These are phyloP conservation scores for Ilex paraguariensis DNA, from an alignment of 305 asterid species.

Conservation along the genomic window DNA sequence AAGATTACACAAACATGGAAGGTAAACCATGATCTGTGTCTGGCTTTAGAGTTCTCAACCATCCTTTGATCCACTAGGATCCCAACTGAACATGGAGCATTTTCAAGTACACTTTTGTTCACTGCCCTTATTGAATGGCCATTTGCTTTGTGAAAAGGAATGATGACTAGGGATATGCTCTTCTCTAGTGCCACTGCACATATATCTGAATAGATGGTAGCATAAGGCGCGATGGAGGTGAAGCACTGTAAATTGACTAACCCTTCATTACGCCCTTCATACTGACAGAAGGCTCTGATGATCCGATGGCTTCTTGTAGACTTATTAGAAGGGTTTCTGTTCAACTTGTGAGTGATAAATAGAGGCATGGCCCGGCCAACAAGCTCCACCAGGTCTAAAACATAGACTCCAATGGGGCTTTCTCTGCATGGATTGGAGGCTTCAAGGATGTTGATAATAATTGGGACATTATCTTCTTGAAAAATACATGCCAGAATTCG, in stretches of 20 bases:
- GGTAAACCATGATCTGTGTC: neutral
- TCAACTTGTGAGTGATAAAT: neutral
- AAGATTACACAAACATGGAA: constrained; percentile 22
- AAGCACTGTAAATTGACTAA: neutral
- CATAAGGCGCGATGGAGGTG: neutral
- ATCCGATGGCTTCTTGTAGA: neutral
- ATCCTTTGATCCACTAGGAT: constrained; percentile 17
- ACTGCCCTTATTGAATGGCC: constrained; percentile 1
- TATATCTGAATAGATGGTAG: neutral
- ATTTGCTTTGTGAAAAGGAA: neutral
- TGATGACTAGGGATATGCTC: neutral
- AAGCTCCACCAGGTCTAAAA: neutral
- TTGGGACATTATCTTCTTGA: neutral
- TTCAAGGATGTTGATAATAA: neutral
- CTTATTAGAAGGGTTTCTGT: neutral
- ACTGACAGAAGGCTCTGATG: neutral
- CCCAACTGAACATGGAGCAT: constrained; percentile 21
- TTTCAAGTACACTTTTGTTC: constrained; percentile 17
- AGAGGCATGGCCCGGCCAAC: neutral
- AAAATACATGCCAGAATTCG: neutral
- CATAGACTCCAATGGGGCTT: neutral
- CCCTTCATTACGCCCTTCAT: neutral
- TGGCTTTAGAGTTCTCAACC: neutral
- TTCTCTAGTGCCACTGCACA: neutral
- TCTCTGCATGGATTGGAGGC: neutral